Evolutionary conservation across 106 monocot species (phyloP).

Genomic region (Iris macrosiphon): DNA sequence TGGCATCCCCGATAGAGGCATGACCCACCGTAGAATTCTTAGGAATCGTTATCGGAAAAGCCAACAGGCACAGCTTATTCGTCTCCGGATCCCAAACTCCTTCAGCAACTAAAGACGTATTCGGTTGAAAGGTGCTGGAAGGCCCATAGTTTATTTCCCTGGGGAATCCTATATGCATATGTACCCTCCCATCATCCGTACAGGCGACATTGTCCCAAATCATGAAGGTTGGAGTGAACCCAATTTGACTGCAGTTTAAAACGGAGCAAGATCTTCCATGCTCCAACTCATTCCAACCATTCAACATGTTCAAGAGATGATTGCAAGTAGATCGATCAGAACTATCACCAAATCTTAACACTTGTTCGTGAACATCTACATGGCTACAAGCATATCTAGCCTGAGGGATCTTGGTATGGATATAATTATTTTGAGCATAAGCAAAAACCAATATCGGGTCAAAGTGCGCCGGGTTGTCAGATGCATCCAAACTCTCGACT

Average conservation of each 20-base stretch:
- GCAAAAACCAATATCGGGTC: slow-evolving; percentile 26
- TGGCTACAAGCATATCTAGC: slow-evolving; percentile 9
- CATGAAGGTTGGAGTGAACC: slow-evolving; percentile 2
- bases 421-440: slow-evolving; percentile 37
- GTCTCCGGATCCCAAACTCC: slow-evolving; percentile 42
- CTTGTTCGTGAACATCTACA: no score
- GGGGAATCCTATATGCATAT: slow-evolving; percentile 35
- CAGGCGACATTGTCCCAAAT: slow-evolving; percentile 17
- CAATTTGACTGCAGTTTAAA: slow-evolving; percentile 23
- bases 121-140: slow-evolving; percentile 14
- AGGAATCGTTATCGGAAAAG: slow-evolving; percentile 26
- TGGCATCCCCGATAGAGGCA: slow-evolving; percentile 28
- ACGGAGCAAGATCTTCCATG: slow-evolving; percentile 21
- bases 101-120: slow-evolving; percentile 32
- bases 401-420: slow-evolving; percentile 29
- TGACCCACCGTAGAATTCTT: no score
- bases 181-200: slow-evolving; percentile 33
- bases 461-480: no score
- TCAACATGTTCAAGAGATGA: neutral
- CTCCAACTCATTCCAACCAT: slow-evolving; percentile 23
- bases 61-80: slow-evolving; percentile 26
- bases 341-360: no score
- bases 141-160: slow-evolving; percentile 5
- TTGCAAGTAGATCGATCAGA: slow-evolving; percentile 25
- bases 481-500: no score